Conservation (phyloP, 169 alveolate genomes). For the Plasmodium yoelii region DNA sequence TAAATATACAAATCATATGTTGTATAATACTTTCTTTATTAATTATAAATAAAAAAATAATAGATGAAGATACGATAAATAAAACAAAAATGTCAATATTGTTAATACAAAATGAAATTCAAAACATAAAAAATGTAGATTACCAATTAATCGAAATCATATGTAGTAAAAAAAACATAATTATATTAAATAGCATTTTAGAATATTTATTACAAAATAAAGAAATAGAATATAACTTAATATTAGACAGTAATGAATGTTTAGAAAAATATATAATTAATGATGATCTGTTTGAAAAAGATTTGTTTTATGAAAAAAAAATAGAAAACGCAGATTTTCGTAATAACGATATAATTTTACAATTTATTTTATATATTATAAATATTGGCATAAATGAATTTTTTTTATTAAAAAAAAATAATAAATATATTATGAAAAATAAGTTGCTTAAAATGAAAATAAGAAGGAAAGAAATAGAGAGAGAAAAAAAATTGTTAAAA, state of each 20-base stretch:
- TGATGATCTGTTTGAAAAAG: slow-evolving; percentile 40
- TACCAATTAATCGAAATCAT: slow-evolving; percentile 68
- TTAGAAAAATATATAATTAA: background rate
- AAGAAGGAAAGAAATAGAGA: slow-evolving; percentile 16
- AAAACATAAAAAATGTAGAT: slow-evolving; percentile 42
- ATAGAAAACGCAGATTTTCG: slow-evolving; percentile 29
- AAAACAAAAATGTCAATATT: slow-evolving; percentile 63
- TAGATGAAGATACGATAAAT: slow-evolving; percentile 40
- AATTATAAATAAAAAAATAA: slow-evolving; percentile 36
- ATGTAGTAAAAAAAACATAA: slow-evolving; percentile 57
- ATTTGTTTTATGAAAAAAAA: slow-evolving; percentile 50
- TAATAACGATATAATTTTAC: slow-evolving; percentile 60
- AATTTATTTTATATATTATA: slow-evolving; percentile 44
- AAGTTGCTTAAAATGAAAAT: slow-evolving; percentile 11
- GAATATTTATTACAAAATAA: slow-evolving; percentile 21
- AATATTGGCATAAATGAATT: slow-evolving; percentile 40
- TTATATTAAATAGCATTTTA: slow-evolving; percentile 14
- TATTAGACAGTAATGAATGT: slow-evolving; percentile 1
- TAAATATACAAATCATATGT: slow-evolving; percentile 63
- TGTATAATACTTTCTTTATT: slow-evolving; percentile 49
- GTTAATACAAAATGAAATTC: slow-evolving; percentile 48
- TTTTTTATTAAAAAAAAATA: slow-evolving; percentile 28
- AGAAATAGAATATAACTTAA: slow-evolving; percentile 2
- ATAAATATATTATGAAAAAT: slow-evolving; percentile 32
- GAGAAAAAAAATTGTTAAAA: background rate